Base-by-base conservation (phyloP, 768 basidiomycete species). In the Galerina sulciceps region DNA sequence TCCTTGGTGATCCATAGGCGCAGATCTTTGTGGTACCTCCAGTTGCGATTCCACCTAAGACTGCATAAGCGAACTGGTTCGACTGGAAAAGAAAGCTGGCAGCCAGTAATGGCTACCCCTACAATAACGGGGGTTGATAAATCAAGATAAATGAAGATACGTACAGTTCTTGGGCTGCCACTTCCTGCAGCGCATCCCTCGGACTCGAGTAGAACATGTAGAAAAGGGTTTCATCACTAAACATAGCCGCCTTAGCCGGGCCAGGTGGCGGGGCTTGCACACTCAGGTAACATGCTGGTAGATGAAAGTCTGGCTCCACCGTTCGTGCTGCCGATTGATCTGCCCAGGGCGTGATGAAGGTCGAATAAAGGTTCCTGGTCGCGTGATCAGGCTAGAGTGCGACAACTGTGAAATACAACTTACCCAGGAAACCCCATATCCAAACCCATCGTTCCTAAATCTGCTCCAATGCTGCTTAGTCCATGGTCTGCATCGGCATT, bases 171-270 rank as follows among this genome's bases (percentile, higher is more conserved):
- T 94, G 91, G 46, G 94, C 94, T 14, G 96, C 96, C 50, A 94
- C 85, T 75, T 99, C 95, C 73, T 99, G 96, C 54, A 96, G 78
- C 40, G 90, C 88, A 76, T 99, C 96, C 68, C 92, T 80, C 57
- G 96, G 94, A 74, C 87, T 89, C 56, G 93, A 88, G 77, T 98
- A 99, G 81, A 99, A 99, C 86, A 96, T 95, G 82, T 93, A 96
- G 76, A 99, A 97, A 23, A 99, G 78, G 14, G 96, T 97, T 75
- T 99, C 96, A 73, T 98, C 96, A 73, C 90, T 91, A 76, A 99
- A 96, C 49, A 88, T 85, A 1, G 84, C 82, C 15, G 88, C 90
- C 76, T 94, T 95, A 62, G 70, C 80, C 52, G 91, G 89, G 4
- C 91, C 91, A 37, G 92, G 90, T 45, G 94, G 87, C 37, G 90